Base-by-base conservation (phyloP, 2,329 filamentous ascomycete species). In the Diplodia scrobiculata region DNA sequence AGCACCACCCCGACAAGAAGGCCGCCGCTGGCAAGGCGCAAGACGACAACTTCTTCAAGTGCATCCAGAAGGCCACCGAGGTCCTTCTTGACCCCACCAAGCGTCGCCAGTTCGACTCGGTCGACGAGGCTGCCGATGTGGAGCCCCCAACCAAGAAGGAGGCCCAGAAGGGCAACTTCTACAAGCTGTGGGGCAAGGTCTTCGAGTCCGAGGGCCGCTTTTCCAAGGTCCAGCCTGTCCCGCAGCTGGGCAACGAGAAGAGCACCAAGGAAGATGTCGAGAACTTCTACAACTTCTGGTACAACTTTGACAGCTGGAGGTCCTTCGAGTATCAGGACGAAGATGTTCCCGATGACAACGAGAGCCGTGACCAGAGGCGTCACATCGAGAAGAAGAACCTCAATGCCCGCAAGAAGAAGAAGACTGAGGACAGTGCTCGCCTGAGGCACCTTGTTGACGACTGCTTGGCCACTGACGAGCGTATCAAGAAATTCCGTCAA, bases 21-120 rank as follows among this genome's bases (percentile, higher is more conserved):
- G 95, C 96, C 17, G 95, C 95, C 32, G 86, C 89, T 55, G 95
- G 95, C 68, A 86, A 87, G 73, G 86, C 87, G 72, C 93, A 98
- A 74, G 94, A 97, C 80, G 95, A 99, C 80, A 91, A 91, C 79
- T 99, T 99, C 85, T 99, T 99, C 90, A 99, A 99, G 86, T 99
- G 96, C 81, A 99, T 99, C 79, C 96, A 99, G 79, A 97, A 97
- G 81, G 95, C 95, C 67, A 94, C 90, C 73, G 95, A 99, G 75
- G 86, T 98, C 63, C 90, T 99, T 19, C 86, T 92, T 65, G 95
- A 99, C 82, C 95, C 95, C 62, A 84, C 89, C 78, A 96, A 92
- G 83, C 91, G 95, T 69, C 89, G 93, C 67, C 95, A 99, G 81
- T 99, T 90, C 81, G 95, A 99, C 80, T 97, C 92, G 2, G 93